Conservation (phyloP, 176 grass and related monocot species). For the Bromus sterilis region DNA sequence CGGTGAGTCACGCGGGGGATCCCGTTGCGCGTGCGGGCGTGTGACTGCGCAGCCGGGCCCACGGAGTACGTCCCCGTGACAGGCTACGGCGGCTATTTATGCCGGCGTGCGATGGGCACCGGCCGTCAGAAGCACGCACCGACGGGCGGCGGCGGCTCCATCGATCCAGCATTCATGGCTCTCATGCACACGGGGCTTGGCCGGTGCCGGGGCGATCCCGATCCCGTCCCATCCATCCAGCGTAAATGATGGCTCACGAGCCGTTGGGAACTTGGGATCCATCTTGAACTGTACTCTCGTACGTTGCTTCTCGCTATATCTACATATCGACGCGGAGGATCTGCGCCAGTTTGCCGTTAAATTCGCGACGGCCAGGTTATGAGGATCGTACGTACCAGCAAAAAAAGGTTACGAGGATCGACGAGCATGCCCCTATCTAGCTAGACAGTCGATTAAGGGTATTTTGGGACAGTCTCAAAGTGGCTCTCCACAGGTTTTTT, state of each 20-base stretch:
- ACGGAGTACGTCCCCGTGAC: neutral
- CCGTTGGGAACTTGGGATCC: neutral
- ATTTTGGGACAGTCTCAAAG: too few species aligned
- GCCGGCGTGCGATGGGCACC: neutral
- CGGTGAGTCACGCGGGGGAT: constrained; percentile 1
- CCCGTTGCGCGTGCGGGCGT: neutral
- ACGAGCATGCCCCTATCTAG: too few species aligned
- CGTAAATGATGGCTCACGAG: constrained; percentile 27
- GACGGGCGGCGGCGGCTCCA: neutral
- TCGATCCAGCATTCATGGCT: constrained; percentile 27
- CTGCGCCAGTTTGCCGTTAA: too few species aligned
- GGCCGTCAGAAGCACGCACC: neutral
- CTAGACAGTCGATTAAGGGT: too few species aligned
- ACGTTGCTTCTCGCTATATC: too few species aligned
- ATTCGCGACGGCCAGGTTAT: too few species aligned
- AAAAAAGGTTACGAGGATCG: too few species aligned
- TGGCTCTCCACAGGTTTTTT: too few species aligned
- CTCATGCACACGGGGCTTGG: constrained; percentile 14
- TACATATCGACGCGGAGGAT: too few species aligned
- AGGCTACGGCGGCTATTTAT: constrained; percentile 19
- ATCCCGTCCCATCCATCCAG: too few species aligned
- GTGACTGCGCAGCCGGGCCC: neutral
- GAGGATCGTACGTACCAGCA: too few species aligned
- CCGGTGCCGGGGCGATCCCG: neutral
- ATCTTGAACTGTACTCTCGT: neutral